Evolutionary conservation across 2,329 filamentous ascomycete genomes (phyloP), one percentile per base, ranked within the genome.

Genomic region (Pseudofabraea citricarpa): DNA sequence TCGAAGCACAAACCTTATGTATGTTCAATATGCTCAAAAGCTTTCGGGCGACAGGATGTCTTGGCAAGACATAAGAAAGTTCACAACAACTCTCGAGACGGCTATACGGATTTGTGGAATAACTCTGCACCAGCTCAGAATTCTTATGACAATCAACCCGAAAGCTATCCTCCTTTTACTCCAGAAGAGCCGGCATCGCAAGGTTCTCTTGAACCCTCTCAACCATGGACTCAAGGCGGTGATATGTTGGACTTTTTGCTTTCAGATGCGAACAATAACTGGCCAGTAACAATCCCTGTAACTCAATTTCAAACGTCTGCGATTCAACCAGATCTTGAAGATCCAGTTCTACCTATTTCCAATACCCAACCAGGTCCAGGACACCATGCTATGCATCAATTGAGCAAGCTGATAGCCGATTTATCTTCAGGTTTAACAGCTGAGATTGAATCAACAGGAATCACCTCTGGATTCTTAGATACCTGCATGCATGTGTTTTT

Each of bases 401-500:
- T 48, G 41, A 44, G 38, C 33, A 33, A 33, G 36, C 22, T 47
- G n/a, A 44, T 27, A 39, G 44, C 27, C 16, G 29, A 35, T 12
- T 38, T 68, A 61, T 69, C 66, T 8, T 66, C 63, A 2, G 67
- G 64, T 40, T 59, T 70, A 15, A 69, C 66, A 4, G 64, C 65
- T 10, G 67, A 65, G 12, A 62, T 68, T 18, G 64, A 68, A 46
- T 59, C 61, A 15, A 67, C 59, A 1, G 67, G 63, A 1, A 64
- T 70, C 27, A 70, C 65, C 15, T 71, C 67, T 1, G 62, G 66
- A 20, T 71, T 71, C 37, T 56, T 71, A 7, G 67, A 70, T 35
- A 65, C 67, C 46, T 69, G 67, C 47, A 51, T 70, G 16, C 67
- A 70, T 42, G 68, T 70, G 61, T 70, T 70, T 50, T 70, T 70